Base-by-base conservation (phyloP, 176 grass and related monocot species). In the Juncus inflexus region DNA sequence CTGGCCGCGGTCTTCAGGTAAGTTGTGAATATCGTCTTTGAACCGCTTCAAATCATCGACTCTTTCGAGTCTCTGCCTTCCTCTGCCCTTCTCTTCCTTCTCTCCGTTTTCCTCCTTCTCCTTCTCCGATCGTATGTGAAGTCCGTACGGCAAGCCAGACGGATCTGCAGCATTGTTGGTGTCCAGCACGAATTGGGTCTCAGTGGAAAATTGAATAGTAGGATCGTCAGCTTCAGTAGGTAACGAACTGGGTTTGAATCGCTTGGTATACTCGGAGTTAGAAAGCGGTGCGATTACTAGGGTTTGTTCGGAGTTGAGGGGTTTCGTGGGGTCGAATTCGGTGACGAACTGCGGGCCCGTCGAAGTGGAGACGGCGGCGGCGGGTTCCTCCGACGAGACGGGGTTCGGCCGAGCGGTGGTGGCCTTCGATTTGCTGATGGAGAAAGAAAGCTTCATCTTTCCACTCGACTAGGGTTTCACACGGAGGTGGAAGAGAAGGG, bases 371-470 rank as follows among this genome's bases (percentile, higher is more conserved):
- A 52, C 66, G 10, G 62, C 62, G 0, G 60, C 60, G 12, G 53
- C 50, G 13, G 37, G 52, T 0, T 58, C 77, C 37, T 9, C 52
- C 3, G 76, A 53, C 3, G 47, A 16, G 35, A 61, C 42, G 19
- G 61, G 68, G 0, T 67, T 16, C 19, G 78, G 50, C 3, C 42
- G 19, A 15, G 64, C 35, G 0, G 49, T 42, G 39, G 80, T 42
- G 39, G 80, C 62, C 72, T 74, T 90, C 52, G 86, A 58, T 7
- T 78, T 78, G 51, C 78, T 84, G 72, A 92, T 49, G 39, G 87
- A 80, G 85, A 99, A 92, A 60, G 85, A 99, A 3, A 92, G 80
- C 75, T 89, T 92, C 73, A 81, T 83, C 70, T 82, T 47, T 47
- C 70, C 74, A 78, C 64, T 12, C 43, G 43, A 6, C 9, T 47